phyloP scores from a whole-genome alignment of 169 alveolate species.

The Plasmodium chabaudi region DNA sequence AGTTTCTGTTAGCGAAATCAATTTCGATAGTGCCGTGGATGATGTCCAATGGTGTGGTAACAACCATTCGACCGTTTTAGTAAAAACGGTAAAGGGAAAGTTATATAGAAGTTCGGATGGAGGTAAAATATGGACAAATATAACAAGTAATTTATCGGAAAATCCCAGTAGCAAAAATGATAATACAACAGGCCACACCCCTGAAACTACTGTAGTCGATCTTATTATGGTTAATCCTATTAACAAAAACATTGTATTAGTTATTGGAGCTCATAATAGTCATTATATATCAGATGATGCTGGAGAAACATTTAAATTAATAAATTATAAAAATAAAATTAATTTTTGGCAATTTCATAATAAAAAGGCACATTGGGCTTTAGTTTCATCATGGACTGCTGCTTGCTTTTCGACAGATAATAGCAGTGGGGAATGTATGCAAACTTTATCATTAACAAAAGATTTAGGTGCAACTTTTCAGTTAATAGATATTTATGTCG shows the following conservation, averaged over 20 bases:
- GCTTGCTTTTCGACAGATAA: constrained; percentile 84
- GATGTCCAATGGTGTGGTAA: constrained; percentile 90
- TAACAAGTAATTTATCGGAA: constrained; percentile 82
- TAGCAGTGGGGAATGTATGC: constrained; percentile 89
- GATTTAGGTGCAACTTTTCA: constrained; percentile 91
- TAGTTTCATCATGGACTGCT: constrained; percentile 90
- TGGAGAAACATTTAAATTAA: constrained; percentile 84
- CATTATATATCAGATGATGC: constrained; percentile 84
- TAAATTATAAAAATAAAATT: constrained; percentile 84
- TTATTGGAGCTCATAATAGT: constrained; percentile 84
- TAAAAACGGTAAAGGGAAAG: constrained; percentile 88
- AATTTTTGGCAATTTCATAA: constrained; percentile 90
- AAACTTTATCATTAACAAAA: constrained; percentile 88
- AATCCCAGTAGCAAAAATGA: constrained; percentile 44
- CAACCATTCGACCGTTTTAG: constrained; percentile 86
- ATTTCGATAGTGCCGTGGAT: constrained; percentile 89
- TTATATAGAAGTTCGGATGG: constrained; percentile 87
- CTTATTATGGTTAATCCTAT: constrained; percentile 85
- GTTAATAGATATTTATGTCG: constrained; percentile 89
- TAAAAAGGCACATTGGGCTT: constrained; percentile 86
- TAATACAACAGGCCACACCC: constrained; percentile 10
- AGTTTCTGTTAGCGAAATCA: constrained; percentile 90
- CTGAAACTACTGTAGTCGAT: constrained; percentile 78
- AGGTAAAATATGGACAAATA: constrained; percentile 90
- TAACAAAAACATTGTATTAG: constrained; percentile 85